Evolutionary conservation across 202 grass and related monocot species (phyloP).

Genomic region (Eragrostis tef): DNA sequence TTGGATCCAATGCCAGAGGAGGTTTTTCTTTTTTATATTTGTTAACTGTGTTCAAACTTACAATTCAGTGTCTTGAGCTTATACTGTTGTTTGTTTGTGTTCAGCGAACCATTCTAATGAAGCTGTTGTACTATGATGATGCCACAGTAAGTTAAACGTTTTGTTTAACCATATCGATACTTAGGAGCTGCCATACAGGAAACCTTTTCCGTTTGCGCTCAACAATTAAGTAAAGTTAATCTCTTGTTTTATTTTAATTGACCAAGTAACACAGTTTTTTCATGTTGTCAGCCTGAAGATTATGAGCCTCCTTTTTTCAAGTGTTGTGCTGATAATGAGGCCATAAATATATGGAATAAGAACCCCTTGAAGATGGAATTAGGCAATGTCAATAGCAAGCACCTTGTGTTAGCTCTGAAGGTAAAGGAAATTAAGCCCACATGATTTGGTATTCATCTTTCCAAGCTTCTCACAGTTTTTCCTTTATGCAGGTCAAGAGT

Average conservation of each 20-base stretch:
- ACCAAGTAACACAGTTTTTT: conserved; percentile 40
- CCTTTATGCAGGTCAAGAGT: conserved; percentile 83
- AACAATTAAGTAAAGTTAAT: neutral
- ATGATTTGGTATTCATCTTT: neutral
- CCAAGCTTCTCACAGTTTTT: conserved; percentile 38
- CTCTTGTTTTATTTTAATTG: conserved; percentile 2
- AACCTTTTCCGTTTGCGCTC: neutral
- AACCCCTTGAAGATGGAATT: conserved; percentile 97
- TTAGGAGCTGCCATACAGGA: neutral
- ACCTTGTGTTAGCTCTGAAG: conserved; percentile 91
- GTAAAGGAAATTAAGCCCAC: conserved; percentile 46
- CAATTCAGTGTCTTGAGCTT: conserved; percentile 33
- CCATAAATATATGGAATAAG: conserved; percentile 84
- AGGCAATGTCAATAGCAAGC: conserved; percentile 96
- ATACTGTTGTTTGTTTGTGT: conserved; percentile 41
- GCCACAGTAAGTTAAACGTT: conserved; percentile 64
- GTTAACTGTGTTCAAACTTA: conserved; percentile 26
- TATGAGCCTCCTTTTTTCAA: conserved; percentile 97
- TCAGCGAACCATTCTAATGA: conserved; percentile 97
- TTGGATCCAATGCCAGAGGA: conserved; percentile 93
- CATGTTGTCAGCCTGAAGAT: conserved; percentile 74
- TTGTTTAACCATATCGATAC: conserved; percentile 10
- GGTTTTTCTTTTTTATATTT: conserved; percentile 48
- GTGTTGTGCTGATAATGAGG: conserved; percentile 75
- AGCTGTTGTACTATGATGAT: conserved; percentile 93